Evolutionary conservation across 2,329 filamentous ascomycete species (phyloP), one percentile per base, ranked within the genome.

Genomic region (Anthostomella pinea): DNA sequence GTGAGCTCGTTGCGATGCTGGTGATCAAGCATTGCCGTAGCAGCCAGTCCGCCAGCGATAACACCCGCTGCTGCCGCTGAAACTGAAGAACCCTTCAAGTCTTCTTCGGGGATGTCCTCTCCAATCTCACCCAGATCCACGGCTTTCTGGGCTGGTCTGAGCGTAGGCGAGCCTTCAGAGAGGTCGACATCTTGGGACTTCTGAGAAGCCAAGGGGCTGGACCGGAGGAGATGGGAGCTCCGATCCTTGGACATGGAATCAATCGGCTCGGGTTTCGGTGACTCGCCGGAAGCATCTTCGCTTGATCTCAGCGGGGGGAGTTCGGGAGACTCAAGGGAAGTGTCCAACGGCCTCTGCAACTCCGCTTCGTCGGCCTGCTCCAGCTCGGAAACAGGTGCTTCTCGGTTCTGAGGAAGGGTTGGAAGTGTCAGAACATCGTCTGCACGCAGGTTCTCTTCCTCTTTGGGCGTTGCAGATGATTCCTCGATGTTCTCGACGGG

Each of bases 191-290:
- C 39, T 6, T 27, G 36, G 25, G 41, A 25, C 14, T 34, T 56
- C 37, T 61, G 51, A 14, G 49, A 40, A 6, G 60, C 59, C 10
- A 60, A 54, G 3, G 69, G 63, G 16, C 62, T 64, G 10, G 65
- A 63, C 32, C 63, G 53, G 19, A 69, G 48, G 11, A 70, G 47
- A 46, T 67, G 66, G 9, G 65, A 67, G 49, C 62, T 71, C 45
- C 63, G 56, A 41, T 68, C 60, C 46, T 67, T 68, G 6, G 63
- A 65, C 40, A 61, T 65, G 11, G 66, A 39, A 23, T 72, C 66
- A 11, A 67, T 45, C 5, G 63, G 58, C 18, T 60, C 60, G 14
- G 64, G 62, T 23, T 70, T 42, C 37, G 40, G 26, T 7, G 47
- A 29, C 5, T 41, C 34, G 24, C 37, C 49, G 10, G 46, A 45